phyloP scores from a whole-genome alignment of 2,329 filamentous ascomycete genomes.

The Plectosphaerella sp. region DNA sequence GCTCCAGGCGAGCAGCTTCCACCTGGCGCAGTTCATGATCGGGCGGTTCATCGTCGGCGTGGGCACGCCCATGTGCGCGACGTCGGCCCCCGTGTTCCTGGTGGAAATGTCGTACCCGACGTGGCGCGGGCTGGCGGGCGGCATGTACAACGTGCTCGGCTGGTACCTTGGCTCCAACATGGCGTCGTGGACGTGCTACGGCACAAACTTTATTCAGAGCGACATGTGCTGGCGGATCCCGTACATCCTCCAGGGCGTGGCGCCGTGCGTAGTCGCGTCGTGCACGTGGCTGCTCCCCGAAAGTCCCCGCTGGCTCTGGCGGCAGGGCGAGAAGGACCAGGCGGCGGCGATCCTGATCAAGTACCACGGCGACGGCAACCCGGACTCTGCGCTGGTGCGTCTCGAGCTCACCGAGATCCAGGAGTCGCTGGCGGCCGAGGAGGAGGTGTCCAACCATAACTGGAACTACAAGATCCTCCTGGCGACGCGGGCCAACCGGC shows the following conservation, averaged over 20 bases:
- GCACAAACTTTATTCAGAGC: conserved; percentile 34
- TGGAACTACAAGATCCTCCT: conserved; percentile 40
- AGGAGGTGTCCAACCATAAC: conserved; percentile 24
- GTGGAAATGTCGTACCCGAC: conserved; percentile 15
- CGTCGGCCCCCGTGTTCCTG: conserved; percentile 12
- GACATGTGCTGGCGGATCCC: conserved; percentile 46
- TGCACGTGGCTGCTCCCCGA: conserved; percentile 44
- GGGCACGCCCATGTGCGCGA: conserved; percentile 10
- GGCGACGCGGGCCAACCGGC: conserved; percentile 40
- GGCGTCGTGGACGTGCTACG: conserved; percentile 39
- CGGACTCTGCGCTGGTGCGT: conserved; percentile 21
- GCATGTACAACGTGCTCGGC: conserved; percentile 13
- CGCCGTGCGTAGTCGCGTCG: conserved; percentile 34
- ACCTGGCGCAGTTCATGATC: conserved; percentile 12
- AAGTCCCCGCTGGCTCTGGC: conserved; percentile 36
- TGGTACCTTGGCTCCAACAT: conserved; percentile 18
- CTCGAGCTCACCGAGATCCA: conserved; percentile 42
- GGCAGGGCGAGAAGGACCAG: conserved; percentile 22
- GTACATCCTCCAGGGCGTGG: conserved; percentile 36
- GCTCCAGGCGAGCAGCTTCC: conserved; percentile 11
- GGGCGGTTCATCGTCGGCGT: conserved; percentile 12
- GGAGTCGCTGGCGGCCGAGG: conserved; percentile 38
- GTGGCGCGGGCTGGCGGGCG: conserved; percentile 13
- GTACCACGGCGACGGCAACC: conserved; percentile 38
- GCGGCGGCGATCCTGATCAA: conserved; percentile 26